These are phyloP conservation scores for Helminthosporium solani DNA, from an alignment of 2,329 filamentous ascomycete genomes.

Conservation along the genomic window DNA sequence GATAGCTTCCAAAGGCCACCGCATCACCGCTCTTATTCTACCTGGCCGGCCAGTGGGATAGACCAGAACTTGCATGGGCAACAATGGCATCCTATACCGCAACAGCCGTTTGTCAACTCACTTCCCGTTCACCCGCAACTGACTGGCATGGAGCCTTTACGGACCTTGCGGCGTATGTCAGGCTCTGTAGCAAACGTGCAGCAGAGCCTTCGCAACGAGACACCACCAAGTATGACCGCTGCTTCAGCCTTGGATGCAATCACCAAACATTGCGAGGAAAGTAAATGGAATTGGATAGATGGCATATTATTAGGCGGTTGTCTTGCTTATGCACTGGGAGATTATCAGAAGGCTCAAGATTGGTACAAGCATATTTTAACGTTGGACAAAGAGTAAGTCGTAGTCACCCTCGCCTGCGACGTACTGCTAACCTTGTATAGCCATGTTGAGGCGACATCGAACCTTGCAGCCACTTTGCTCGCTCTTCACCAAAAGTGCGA, in stretches of 20 bases:
- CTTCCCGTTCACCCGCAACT: conserved; percentile 21
- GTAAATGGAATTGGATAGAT: conserved; percentile 70
- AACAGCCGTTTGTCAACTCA: conserved; percentile 18
- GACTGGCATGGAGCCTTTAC: conserved; percentile 28
- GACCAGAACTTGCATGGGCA: conserved; percentile 21
- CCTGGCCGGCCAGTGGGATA: conserved; percentile 24
- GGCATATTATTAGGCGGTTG: conserved; percentile 91
- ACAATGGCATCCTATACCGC: conserved; percentile 27
- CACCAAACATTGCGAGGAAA: conserved; percentile 42
- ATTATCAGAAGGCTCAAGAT: conserved; percentile 73
- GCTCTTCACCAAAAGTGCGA: conserved; percentile 80
- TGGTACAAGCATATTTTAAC: conserved; percentile 71
- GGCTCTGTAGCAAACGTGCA: conserved; percentile 34
- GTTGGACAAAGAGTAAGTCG: conserved; percentile 55
- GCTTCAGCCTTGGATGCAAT: conserved; percentile 41
- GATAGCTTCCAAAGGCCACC: conserved; percentile 20
- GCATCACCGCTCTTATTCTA: conserved; percentile 34
- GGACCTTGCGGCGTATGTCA: conserved; percentile 36
- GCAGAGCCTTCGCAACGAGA: conserved; percentile 27
- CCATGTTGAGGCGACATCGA: conserved; percentile 91
- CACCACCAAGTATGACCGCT: conserved; percentile 38
- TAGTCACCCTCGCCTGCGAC: conserved; percentile 7
- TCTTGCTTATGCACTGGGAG: conserved; percentile 83
- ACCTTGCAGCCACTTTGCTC: conserved; percentile 84
- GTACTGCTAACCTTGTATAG: conserved; percentile 45